Percentiles rank a stretch among this genome's conserved stretches.
Conservation (phyloP, 2,329 filamentous ascomycete genomes). For the Ascochyta pisi region DNA sequence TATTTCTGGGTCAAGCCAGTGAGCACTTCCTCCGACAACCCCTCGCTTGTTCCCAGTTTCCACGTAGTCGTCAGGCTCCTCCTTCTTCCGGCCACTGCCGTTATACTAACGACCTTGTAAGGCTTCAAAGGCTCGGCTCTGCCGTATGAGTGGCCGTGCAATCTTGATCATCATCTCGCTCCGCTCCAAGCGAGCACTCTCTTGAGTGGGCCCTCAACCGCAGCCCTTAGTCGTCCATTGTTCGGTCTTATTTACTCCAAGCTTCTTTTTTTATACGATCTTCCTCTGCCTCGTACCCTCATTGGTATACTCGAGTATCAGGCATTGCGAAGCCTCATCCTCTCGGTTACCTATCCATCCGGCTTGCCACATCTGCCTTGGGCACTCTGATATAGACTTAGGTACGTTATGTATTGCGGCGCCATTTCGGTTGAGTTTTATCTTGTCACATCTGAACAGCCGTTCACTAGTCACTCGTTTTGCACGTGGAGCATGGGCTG, state of each 20-base stretch:
- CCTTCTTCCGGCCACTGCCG: constrained; percentile 28
- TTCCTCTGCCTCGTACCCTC: constrained; percentile 35
- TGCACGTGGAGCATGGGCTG: constrained; percentile 45
- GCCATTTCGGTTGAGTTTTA: constrained; percentile 7
- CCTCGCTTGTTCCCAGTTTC: constrained; percentile 32
- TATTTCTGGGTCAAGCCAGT: constrained; percentile 29
- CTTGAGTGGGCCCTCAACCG: constrained; percentile 38
- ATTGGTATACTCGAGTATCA: constrained; percentile 41
- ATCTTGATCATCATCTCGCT: constrained; percentile 46
- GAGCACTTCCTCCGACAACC: constrained; percentile 28
- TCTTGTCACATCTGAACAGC: constrained; percentile 25
- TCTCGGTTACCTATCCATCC: constrained; percentile 39
- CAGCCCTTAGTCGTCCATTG: constrained; percentile 44
- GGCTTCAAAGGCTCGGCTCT: constrained; percentile 37
- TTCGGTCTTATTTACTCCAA: constrained; percentile 32
- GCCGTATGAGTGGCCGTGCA: constrained; percentile 44
- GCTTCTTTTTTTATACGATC: constrained; percentile 49
- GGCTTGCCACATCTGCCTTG: constrained; percentile 41
- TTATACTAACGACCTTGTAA: constrained; percentile 44
- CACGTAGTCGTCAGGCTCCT: constrained; percentile 33
- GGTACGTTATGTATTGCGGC: constrained; percentile 41
- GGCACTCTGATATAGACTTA: constrained; percentile 41
- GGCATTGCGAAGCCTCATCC: constrained; percentile 30
- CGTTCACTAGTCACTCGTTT: constrained; percentile 28
- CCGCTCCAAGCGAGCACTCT: constrained; percentile 48